Percentiles rank a stretch among this genome's conserved stretches.
Evolutionary conservation across 129 eudicot genomes (phyloP).

Genomic region (Apium graveolens): DNA sequence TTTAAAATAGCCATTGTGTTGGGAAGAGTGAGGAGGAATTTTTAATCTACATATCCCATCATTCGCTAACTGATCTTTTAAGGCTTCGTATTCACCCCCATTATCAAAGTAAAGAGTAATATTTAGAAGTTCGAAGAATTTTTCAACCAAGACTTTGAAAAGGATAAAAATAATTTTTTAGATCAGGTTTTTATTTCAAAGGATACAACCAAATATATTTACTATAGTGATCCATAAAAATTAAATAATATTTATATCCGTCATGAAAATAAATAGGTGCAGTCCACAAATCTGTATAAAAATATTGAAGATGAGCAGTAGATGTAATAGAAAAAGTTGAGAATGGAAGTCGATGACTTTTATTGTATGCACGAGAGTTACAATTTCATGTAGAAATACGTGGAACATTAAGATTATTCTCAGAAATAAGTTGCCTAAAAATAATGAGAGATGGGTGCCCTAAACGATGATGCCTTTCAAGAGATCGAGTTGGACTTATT

Average conservation of each 20-base stretch:
- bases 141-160: slow-evolving; percentile 2
- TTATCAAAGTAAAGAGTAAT: not conserved
- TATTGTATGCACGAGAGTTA: slow-evolving; percentile 1
- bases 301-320: not conserved
- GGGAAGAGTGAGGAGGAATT: not conserved
- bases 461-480: slow-evolving; percentile 7
- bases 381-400: not conserved
- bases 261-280: not conserved
- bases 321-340: not conserved
- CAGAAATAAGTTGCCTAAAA: not conserved
- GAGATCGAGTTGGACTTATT: not conserved
- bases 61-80: not conserved
- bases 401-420: not conserved
- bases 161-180: too few relatives aligned
- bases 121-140: not conserved
- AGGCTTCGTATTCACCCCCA: not conserved
- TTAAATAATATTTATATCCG: not conserved
- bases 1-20: not conserved
- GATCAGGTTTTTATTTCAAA: too few relatives aligned
- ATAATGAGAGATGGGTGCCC: not conserved
- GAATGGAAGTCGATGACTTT: slow-evolving; percentile 9
- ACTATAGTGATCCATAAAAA: not conserved
- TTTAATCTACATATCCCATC: not conserved
- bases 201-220: not conserved
- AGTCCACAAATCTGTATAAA: not conserved